Conservation (phyloP, 257 asterid species). For the Jaltomata sinuosa region DNA sequence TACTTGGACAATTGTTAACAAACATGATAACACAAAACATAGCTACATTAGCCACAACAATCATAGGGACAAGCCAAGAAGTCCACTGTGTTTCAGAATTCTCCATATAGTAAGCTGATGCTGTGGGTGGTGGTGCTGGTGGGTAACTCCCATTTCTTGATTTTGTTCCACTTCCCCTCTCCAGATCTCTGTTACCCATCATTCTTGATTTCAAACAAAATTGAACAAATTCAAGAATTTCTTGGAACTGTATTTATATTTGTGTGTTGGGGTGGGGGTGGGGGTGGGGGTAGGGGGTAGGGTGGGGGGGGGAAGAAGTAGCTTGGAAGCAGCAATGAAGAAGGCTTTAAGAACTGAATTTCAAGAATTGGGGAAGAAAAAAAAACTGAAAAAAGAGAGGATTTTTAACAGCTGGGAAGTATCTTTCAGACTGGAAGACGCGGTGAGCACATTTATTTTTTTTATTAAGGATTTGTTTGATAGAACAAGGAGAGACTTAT, state of each 20-base stretch:
- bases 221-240: neutral
- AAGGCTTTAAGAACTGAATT: slow-evolving; percentile 21
- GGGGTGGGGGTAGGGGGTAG: neutral
- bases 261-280: neutral
- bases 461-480: neutral
- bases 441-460: neutral
- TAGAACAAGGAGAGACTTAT: neutral
- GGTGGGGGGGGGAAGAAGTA: slow-evolving; percentile 22
- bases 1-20: slow-evolving; percentile 73
- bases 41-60: slow-evolving; percentile 74
- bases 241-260: neutral
- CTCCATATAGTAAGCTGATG: slow-evolving; percentile 42
- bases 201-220: neutral
- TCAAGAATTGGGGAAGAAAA: slow-evolving; percentile 30
- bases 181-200: slow-evolving; percentile 62
- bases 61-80: slow-evolving; percentile 90
- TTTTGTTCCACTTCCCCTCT: slow-evolving; percentile 39
- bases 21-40: slow-evolving; percentile 80
- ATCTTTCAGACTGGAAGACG: neutral
- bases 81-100: slow-evolving; percentile 76
- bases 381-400: neutral
- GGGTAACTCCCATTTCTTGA: slow-evolving; percentile 20
- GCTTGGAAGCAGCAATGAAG: slow-evolving; percentile 27
- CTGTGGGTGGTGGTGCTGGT: slow-evolving; percentile 14
- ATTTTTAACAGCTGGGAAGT: neutral